These are phyloP conservation scores for Fusarium pseudoanthophilum DNA, from an alignment of 2,329 filamentous ascomycete genomes.

Conservation along the genomic window DNA sequence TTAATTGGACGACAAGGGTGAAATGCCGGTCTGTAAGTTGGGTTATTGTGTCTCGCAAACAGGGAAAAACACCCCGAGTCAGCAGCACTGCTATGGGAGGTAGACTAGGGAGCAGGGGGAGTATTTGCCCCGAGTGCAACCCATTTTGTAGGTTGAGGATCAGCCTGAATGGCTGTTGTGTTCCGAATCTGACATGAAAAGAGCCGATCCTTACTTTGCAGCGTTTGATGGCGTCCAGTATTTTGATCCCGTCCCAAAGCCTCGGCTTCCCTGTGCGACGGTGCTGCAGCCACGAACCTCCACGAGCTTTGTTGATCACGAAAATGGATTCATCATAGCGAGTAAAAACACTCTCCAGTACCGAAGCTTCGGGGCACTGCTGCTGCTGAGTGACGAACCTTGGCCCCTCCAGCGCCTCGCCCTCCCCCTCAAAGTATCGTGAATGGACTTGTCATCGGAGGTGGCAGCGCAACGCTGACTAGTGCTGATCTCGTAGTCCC, in stretches of 20 bases:
- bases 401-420: not conserved
- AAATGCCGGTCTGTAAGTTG: constrained; percentile 25
- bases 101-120: not conserved
- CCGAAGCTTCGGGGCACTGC: not conserved
- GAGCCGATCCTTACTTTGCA: not conserved
- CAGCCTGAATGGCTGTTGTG: constrained; percentile 14
- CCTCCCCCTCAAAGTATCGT: not conserved
- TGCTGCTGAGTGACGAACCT: not conserved
- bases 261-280: constrained; percentile 7
- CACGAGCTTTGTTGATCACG: constrained; percentile 4
- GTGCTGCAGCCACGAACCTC: not conserved
- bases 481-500: constrained; percentile 23
- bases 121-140: constrained; percentile 17
- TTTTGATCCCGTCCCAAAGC: not conserved
- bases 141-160: not conserved
- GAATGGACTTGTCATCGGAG: constrained; percentile 5
- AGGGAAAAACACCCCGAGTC: constrained; percentile 24
- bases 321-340: not conserved
- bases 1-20: constrained; percentile 23
- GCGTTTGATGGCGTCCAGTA: not conserved
- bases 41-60: not conserved
- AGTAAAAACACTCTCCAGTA: not conserved
- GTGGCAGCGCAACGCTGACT: not conserved
- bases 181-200: constrained; percentile 18
- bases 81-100: not conserved